These are phyloP conservation scores for Neurospora sp. DNA, from an alignment of 495 filamentous ascomycete species.

Conservation along the genomic window DNA sequence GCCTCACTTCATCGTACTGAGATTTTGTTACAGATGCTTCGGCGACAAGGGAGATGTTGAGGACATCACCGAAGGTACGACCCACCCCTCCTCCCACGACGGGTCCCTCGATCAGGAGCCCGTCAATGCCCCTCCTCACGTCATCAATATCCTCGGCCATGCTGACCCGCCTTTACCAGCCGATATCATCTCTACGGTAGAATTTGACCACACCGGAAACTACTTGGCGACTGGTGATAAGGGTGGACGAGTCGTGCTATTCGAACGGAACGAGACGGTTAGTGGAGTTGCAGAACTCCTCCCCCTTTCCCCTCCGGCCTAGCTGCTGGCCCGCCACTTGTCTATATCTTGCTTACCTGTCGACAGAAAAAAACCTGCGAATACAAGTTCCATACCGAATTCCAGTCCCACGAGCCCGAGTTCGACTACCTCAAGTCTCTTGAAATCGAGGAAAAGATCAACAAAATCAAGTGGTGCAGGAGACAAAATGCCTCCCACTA, in stretches of 20 bases:
- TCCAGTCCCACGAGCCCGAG: constrained; percentile 98
- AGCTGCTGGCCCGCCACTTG: not conserved
- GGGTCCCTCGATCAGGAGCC: not conserved
- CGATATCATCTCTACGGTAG: constrained; percentile 98
- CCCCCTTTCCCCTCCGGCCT: not conserved
- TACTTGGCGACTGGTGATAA: constrained; percentile 98
- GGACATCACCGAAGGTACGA: constrained; percentile 96
- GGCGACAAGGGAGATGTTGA: constrained; percentile 99
- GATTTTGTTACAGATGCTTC: constrained; percentile 62
- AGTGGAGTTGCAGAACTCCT: constrained; percentile 21
- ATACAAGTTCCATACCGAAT: constrained; percentile 99
- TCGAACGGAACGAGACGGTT: constrained; percentile 96
- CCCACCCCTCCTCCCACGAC: constrained; percentile 1
- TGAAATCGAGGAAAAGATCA: constrained; percentile 99
- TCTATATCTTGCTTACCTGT: constrained; percentile 6
- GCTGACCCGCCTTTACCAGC: constrained; percentile 44
- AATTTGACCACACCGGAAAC: constrained; percentile 98
- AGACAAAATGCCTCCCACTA: constrained; percentile 98
- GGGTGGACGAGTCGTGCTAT: constrained; percentile 90
- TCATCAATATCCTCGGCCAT: not conserved
- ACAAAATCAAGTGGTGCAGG: constrained; percentile 99
- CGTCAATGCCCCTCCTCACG: not conserved
- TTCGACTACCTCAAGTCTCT: constrained; percentile 99
- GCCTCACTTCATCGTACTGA: constrained; percentile 12
- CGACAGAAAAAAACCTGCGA: constrained; percentile 98